Evolutionary conservation across 306 rosid genomes (phyloP), one percentile per base, ranked within the genome.

Genomic region (Benincasa hispida): DNA sequence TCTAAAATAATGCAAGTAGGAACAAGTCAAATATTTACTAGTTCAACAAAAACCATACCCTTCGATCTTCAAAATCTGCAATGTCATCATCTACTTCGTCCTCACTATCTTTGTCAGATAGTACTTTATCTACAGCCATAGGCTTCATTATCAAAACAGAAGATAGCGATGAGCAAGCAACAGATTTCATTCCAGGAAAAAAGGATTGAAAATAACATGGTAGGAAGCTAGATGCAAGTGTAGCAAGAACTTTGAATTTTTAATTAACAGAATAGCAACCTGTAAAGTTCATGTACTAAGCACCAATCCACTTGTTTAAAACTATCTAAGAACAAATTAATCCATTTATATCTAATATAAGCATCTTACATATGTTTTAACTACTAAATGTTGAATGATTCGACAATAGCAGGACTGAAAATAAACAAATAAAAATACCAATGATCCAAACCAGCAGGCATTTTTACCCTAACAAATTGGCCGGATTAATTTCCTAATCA

Each of bases 1-100:
- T 30, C 21, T 2, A 30, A 32, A 62, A 41, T 28, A 22, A 41
- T 68, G 21, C 74, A 6, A 6, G 54, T 17, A 74, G 32, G 51
- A 75, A 79, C 24, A 79, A 57, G 30, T 82, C 6, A 35, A 79
- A 75, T 50, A 34, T 37, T 59, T 42, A 25, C 18, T 30, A 50
- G 62, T 51, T 28, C 57, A 65, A n/a, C 19, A 45, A 50, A 65
- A 42, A 55, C 83, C 83, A 76, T 90, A 94, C 99, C 92, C 97
- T 90, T 88, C 87, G 86, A 85, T 94, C 99, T 81, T 94, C 99
- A 74, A 94, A 96, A 83, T 92, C 97, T 42, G 99, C 97, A 88
- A 94, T 82, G 67, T 83, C 96, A 65, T 89, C 92, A 79, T 94
- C 99, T 72, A 90, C 89, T 88, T 94, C 99, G 69, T 89, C 96